A percentile compares a stretch with the other conserved stretches of the same genome.
Conservation (phyloP, 495 filamentous ascomycete genomes). For the Hypoxylon cercidicola region DNA sequence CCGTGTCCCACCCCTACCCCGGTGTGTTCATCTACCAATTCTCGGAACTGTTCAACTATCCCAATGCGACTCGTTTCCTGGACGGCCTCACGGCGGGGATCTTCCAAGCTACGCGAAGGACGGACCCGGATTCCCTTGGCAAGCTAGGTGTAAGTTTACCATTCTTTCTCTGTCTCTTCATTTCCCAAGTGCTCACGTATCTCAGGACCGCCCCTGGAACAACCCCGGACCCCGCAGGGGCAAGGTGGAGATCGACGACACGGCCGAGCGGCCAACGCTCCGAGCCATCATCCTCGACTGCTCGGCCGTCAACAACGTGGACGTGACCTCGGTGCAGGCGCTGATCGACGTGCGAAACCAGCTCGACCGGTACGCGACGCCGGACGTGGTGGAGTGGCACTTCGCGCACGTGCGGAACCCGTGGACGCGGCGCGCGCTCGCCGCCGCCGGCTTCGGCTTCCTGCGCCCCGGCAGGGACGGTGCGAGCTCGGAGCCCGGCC, state of each 20-base stretch:
- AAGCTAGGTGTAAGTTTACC: slow-evolving; percentile 53
- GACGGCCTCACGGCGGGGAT: slow-evolving; percentile 57
- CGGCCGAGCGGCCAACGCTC: slow-evolving; percentile 52
- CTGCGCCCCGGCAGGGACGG: slow-evolving; percentile 29
- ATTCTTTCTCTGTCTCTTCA: not conserved
- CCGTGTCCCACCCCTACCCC: slow-evolving; percentile 54
- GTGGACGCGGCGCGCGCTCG: slow-evolving; percentile 61
- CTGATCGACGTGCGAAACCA: slow-evolving; percentile 61
- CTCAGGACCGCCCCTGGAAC: slow-evolving; percentile 75
- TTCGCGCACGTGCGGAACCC: slow-evolving; percentile 60
- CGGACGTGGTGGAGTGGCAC: slow-evolving; percentile 62
- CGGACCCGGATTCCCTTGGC: slow-evolving; percentile 46
- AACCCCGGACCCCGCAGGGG: slow-evolving; percentile 82
- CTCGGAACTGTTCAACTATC: slow-evolving; percentile 63
- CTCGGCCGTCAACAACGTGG: slow-evolving; percentile 58
- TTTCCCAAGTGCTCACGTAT: slow-evolving; percentile 27
- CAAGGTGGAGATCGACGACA: slow-evolving; percentile 48
- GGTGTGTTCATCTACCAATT: slow-evolving; percentile 65
- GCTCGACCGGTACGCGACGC: slow-evolving; percentile 59
- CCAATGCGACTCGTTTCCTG: slow-evolving; percentile 60
- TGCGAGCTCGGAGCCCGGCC: slow-evolving; percentile 35
- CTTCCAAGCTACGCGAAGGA: slow-evolving; percentile 54
- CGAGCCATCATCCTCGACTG: slow-evolving; percentile 63
- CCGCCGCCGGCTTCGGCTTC: slow-evolving; percentile 60
- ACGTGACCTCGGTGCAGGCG: slow-evolving; percentile 60